Percentiles rank a stretch among this genome's conserved stretches.
Evolutionary conservation across 192 early-diverging fungal genomes (phyloP).

Genomic region (Funneliformis geosporum): DNA sequence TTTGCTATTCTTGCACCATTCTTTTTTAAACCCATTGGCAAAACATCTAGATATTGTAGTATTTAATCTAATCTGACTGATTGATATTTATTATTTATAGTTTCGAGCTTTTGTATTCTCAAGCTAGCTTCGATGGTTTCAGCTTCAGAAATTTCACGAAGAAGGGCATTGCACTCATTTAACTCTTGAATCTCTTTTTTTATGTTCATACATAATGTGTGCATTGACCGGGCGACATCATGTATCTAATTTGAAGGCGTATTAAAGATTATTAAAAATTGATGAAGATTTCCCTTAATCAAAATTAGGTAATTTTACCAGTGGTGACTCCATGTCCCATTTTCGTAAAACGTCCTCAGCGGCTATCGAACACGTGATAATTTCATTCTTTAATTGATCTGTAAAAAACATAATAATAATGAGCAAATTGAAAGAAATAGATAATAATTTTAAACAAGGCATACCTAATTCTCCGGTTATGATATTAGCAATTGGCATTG

Average conservation of each 20-base stretch:
- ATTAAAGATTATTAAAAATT: neutral
- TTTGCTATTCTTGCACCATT: too few species aligned
- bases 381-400: constrained; percentile 4
- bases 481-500: constrained; percentile 25
- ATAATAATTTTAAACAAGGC: neutral
- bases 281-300: neutral
- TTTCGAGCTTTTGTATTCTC: constrained; percentile 27
- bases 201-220: constrained; percentile 4
- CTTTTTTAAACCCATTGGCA: too few species aligned
- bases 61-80: too few species aligned
- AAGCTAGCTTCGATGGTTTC: constrained; percentile 25
- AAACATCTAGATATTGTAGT: too few species aligned
- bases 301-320: neutral
- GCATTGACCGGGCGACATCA: constrained; percentile 14
- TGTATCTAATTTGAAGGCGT: neutral
- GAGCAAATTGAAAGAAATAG: neutral
- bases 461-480: constrained; percentile 24
- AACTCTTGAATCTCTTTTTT: constrained; percentile 30
- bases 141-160: constrained; percentile 21
- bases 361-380: constrained; percentile 11
- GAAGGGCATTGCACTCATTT: constrained; percentile 25
- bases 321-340: neutral
- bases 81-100: neutral
- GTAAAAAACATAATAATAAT: neutral
- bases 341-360: neutral